These are phyloP conservation scores for Cercospora sojina DNA, from an alignment of 2,329 filamentous ascomycete species.

Conservation along the genomic window DNA sequence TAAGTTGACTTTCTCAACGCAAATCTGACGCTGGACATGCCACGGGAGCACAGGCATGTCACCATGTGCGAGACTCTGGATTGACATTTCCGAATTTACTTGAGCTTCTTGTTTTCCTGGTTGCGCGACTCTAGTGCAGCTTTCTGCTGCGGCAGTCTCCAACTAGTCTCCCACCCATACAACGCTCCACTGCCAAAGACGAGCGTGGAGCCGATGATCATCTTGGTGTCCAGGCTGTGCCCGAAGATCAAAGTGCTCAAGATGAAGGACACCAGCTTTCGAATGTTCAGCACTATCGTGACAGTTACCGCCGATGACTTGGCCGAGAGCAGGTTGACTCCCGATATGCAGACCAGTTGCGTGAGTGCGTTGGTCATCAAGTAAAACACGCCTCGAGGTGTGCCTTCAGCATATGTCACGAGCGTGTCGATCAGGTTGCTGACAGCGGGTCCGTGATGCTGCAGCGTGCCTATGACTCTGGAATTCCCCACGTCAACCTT, in stretches of 20 bases:
- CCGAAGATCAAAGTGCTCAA: conserved; percentile 94
- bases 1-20: background rate
- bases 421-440: conserved; percentile 13
- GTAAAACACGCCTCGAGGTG: conserved; percentile 69
- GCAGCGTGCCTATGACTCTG: conserved; percentile 13
- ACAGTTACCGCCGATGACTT: conserved; percentile 89
- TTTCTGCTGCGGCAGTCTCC: conserved; percentile 43
- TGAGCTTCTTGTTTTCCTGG: background rate
- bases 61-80: background rate
- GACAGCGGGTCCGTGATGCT: conserved; percentile 3
- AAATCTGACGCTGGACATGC: background rate
- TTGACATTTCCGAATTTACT: background rate
- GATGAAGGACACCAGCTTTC: conserved; percentile 87
- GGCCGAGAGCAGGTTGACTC: conserved; percentile 90
- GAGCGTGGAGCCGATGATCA: conserved; percentile 74
- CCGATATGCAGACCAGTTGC: conserved; percentile 91
- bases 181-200: conserved; percentile 90
- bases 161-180: conserved; percentile 73
- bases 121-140: background rate
- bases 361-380: conserved; percentile 78
- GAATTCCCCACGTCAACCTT: conserved; percentile 39
- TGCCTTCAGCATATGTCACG: conserved; percentile 24
- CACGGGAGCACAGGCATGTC: background rate
- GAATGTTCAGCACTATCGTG: conserved; percentile 91
- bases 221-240: conserved; percentile 73